Evolutionary conservation across 1,284 basidiomycete genomes (phyloP), one percentile per base, ranked within the genome.

Genomic region (Phellinidium pouzarii): DNA sequence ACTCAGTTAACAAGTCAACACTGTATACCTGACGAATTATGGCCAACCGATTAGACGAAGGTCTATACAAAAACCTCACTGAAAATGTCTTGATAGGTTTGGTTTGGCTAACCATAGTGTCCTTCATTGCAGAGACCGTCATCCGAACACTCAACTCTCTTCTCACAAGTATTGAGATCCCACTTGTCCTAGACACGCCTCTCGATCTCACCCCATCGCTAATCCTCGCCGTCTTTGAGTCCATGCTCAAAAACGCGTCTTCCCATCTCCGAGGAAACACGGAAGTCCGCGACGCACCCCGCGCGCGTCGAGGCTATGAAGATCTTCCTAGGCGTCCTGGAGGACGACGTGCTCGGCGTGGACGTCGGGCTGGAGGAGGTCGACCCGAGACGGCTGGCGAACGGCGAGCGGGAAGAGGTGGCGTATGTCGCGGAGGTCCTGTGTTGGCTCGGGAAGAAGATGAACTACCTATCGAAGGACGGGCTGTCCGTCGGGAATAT

Each of bases 271-370:
- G 31, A 64, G 9, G 52, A 64, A 27, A 65, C 75, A 26, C 71
- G 77, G 48, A 68, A 66, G 6, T 69, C 70, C 26, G 68, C 67
- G 50, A 71, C 69, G 20, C 62, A 64, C 40, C 66, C 67, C 34
- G 66, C 69, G 17, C 72, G 72, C 58, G 68, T 77, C 5, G 71
- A 80, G 27, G 79, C 80, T 43, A 86, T 88, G 75, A 87, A 90
- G 62, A 74, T 91, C 11, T 83, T 92, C 53, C 74, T 91, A 17
- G 87, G 87, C 22, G 79, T 84, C 3, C 71, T 91, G 3, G 84
- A 87, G 50, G 78, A 74, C 42, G 85, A 87, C 59, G 71, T 89
- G 9, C 63, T 89, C 26, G 61, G 64, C 40, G 65, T 67, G 53
- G 78, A 83, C 57, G 75, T 84, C 8, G 83, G 82, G 0, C 68